Conservation (phyloP, 768 basidiomycete species). For the Boletus insuetus region DNA sequence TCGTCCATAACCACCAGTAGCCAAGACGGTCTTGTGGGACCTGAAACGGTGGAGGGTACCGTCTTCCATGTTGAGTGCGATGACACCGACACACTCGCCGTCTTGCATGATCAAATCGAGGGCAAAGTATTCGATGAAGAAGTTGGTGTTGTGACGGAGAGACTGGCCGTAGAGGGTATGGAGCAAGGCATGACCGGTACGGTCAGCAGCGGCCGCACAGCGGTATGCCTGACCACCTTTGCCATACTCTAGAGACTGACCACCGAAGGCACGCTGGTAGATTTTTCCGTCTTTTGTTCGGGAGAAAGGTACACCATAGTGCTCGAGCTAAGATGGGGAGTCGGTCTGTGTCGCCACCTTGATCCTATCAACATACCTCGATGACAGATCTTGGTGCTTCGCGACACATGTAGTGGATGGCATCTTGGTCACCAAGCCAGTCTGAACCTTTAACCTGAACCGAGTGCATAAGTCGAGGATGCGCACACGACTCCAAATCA, state of each 20-base stretch:
- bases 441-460: conserved; percentile 94
- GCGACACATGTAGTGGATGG: conserved; percentile 99
- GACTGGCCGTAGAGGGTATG: conserved; percentile 99
- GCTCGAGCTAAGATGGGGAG: conserved; percentile 70
- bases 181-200: conserved; percentile 96
- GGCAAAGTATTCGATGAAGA: conserved; percentile 99
- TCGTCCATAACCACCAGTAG: conserved; percentile 97
- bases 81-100: conserved; percentile 98
- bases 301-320: conserved; percentile 98
- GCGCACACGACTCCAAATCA: background rate
- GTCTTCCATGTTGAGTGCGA: conserved; percentile 99
- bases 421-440: conserved; percentile 99
- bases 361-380: conserved; percentile 52
- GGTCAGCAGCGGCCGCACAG: conserved; percentile 97
- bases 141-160: conserved; percentile 97
- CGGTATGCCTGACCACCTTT: conserved; percentile 99
- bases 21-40: conserved; percentile 96
- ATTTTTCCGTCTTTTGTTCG: conserved; percentile 98
- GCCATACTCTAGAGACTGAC: conserved; percentile 93
- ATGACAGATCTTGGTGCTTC: conserved; percentile 94
- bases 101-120: conserved; percentile 98
- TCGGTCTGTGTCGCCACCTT: background rate
- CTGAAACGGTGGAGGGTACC: conserved; percentile 99
- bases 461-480: conserved; percentile 15
- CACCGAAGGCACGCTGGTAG: conserved; percentile 98